These are phyloP conservation scores for Adenanthera pavonina DNA, from an alignment of 306 rosid species.

Conservation along the genomic window DNA sequence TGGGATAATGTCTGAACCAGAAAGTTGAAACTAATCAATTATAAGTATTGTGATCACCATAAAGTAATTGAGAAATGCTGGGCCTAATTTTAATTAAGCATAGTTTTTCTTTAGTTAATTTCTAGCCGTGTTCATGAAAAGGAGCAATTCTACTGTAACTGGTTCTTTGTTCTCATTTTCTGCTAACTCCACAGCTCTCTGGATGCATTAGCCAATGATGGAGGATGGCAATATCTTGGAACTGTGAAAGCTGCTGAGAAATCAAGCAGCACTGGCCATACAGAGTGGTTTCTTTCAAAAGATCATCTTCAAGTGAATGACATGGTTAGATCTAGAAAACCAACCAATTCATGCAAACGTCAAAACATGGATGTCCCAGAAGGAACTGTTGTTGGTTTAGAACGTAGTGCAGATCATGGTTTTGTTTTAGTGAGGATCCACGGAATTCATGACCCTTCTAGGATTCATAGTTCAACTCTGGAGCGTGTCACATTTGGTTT, in stretches of 20 bases:
- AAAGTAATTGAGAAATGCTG: neutral
- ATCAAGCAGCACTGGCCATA: constrained; percentile 61
- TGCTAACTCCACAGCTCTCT: constrained; percentile 60
- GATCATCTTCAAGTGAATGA: constrained; percentile 87
- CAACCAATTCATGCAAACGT: constrained; percentile 63
- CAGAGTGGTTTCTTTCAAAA: constrained; percentile 81
- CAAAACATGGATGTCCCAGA: constrained; percentile 82
- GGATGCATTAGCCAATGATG: constrained; percentile 58
- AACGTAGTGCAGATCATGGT: constrained; percentile 56
- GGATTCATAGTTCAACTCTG: constrained; percentile 64
- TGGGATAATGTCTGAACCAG: constrained; percentile 11
- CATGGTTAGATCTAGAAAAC: constrained; percentile 82
- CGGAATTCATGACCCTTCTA: constrained; percentile 79
- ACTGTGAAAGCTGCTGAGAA: constrained; percentile 49
- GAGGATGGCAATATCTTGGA: constrained; percentile 68
- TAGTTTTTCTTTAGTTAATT: constrained; percentile 17
- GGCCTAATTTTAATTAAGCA: constrained; percentile 13
- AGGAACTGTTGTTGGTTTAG: constrained; percentile 82
- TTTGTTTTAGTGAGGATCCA: constrained; percentile 80
- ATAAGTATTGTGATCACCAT: neutral
- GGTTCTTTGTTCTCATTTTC: constrained; percentile 28
- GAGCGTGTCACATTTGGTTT: constrained; percentile 81
- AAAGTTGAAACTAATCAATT: neutral
- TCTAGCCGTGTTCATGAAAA: constrained; percentile 32
- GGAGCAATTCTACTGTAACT: neutral